Evolutionary conservation across 2,329 filamentous ascomycete genomes (phyloP).

Genomic region (Gnomoniopsis sp.): DNA sequence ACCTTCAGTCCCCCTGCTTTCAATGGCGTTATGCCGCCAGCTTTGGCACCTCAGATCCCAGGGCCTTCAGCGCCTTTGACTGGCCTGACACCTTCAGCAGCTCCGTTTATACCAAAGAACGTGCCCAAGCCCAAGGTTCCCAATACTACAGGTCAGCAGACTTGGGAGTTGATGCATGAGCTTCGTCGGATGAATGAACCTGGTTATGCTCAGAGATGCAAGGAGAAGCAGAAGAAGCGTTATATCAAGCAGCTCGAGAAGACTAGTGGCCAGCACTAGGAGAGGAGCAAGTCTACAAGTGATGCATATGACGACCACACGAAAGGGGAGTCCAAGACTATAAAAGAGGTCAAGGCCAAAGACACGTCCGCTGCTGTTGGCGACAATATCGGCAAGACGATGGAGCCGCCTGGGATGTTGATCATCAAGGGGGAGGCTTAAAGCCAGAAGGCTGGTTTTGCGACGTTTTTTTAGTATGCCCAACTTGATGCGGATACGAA

Average conservation of each 20-base stretch:
- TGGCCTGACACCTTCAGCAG: not conserved
- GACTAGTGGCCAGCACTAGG: slow-evolving; percentile 2
- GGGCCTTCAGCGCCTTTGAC: not conserved
- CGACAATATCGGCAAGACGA: not conserved
- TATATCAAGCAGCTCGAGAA: slow-evolving; percentile 14
- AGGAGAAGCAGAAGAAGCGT: slow-evolving; percentile 18
- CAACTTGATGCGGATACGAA: not conserved
- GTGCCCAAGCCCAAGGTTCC: slow-evolving; percentile 18
- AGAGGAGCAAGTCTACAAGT: not conserved
- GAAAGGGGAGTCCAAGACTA: not conserved
- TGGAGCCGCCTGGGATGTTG: not conserved
- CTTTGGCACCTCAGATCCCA: not conserved
- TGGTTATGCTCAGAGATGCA: slow-evolving; percentile 16
- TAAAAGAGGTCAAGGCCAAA: not conserved
- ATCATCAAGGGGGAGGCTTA: not conserved
- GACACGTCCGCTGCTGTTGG: not conserved
- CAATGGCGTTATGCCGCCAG: not conserved
- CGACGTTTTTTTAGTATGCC: not conserved
- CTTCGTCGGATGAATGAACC: slow-evolving; percentile 16
- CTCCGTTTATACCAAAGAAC: slow-evolving; percentile 10
- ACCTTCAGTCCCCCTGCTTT: not conserved
- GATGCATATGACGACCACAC: not conserved
- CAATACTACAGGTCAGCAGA: slow-evolving; percentile 18
- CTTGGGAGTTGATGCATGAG: slow-evolving; percentile 18
- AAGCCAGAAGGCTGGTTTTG: not conserved